Base-by-base conservation (phyloP, 352 stramenopile genomes). In the Elongisporangium prolatum region DNA sequence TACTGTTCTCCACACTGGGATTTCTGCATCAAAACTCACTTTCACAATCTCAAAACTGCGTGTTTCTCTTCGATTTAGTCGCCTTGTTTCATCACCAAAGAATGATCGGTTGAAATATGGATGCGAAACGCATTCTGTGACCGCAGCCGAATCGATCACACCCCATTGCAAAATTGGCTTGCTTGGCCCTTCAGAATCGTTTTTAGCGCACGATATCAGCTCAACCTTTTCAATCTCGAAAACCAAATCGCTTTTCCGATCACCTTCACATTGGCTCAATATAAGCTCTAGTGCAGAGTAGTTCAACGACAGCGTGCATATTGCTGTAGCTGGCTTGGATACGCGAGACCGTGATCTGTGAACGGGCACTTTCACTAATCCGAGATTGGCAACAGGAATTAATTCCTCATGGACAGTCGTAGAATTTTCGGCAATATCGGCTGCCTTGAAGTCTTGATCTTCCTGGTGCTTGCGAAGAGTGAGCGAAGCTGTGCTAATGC, bases 371-470 rank as follows among this genome's bases (percentile, higher is more conserved):
- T 80, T 79, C 6, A 95, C 86, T 37, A 95, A 75, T 10, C 86
- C 86, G 34, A 95, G 60, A 61, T 93, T 93, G 53, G 86, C 86
- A 22, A 95, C 86, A 20, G 86, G 86, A 38, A 95, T 80, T 5
- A 89, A 64, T 47, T 88, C 66, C 52, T 91, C 80, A 38, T 86
- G 68, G 57, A 49, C 50, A 22, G 53, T 65, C 13, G 65, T 61
- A 49, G 25, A 21, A 47, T 44, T 22, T 10, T 70, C 50, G 7
- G 63, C 6, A 28, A 22, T 50, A 34, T 77, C 62, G 60, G 34
- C 61, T 44, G 7, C 60, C 21, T 4, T 64, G 50, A 3, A 38
- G 24, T 54, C 50, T 54, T 71, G 22, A 6, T 55, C 51, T 20
- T 71, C 57, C 18, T 61, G 57, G 52, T 90, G 80, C 24, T 83